Conservation (phyloP, 1,284 basidiomycete genomes). For the Apiotrichum porosum region DNA sequence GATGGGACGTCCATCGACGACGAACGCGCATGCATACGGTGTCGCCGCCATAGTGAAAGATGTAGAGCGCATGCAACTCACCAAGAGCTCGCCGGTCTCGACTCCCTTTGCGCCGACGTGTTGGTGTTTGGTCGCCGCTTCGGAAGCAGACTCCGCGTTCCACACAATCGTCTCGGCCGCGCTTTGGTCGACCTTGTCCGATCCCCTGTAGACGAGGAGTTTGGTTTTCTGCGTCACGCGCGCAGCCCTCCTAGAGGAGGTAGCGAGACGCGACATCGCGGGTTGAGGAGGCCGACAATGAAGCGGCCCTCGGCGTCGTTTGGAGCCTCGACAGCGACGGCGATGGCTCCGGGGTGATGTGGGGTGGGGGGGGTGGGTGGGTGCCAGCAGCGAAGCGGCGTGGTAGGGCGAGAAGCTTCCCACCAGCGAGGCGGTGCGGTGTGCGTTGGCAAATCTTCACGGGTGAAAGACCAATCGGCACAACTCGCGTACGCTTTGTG, state of each 20-base stretch:
- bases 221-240: conserved; percentile 85
- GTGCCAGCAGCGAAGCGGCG: neutral
- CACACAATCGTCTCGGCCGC: conserved; percentile 69
- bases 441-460: neutral
- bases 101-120: conserved; percentile 46
- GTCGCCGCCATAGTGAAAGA: conserved; percentile 32
- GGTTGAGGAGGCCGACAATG: conserved; percentile 11
- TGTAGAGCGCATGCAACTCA: conserved; percentile 36
- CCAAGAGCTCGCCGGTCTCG: conserved; percentile 45
- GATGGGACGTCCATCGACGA: no score
- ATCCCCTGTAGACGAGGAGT: conserved; percentile 75
- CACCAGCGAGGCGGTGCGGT: neutral
- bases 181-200: conserved; percentile 69
- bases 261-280: neutral
- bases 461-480: no score
- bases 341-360: neutral
- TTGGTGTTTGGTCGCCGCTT: conserved; percentile 34
- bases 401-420: neutral
- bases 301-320: conserved; percentile 17
- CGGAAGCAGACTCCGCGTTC: conserved; percentile 28
- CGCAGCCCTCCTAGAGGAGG: conserved; percentile 41
- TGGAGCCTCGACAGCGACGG: conserved; percentile 13
- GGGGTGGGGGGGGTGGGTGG: neutral
- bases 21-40: conserved; percentile 1
- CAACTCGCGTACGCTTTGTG: no score